Evolutionary conservation across 2,329 filamentous ascomycete genomes (phyloP).

Genomic region (Colletotrichum sp.): DNA sequence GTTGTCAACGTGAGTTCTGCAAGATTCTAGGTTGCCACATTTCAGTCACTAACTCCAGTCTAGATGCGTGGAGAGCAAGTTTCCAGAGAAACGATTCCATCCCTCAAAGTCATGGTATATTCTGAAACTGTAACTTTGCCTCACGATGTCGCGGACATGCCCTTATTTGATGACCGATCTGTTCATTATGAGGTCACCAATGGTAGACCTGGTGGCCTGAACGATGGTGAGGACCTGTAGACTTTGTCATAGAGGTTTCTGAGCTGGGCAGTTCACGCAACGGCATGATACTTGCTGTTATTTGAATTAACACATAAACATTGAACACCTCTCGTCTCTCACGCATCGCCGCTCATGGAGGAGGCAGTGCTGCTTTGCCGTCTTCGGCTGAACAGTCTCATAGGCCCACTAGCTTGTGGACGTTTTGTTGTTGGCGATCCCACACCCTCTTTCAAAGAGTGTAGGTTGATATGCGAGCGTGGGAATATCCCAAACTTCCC

Average conservation of each 20-base stretch:
- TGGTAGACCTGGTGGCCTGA: neutral
- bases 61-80: neutral
- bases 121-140: neutral
- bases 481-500: conserved; percentile 45
- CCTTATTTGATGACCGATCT: neutral
- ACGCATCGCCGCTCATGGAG: neutral
- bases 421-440: neutral
- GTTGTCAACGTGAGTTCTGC: neutral
- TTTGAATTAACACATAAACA: neutral
- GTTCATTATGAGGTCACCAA: neutral
- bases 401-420: neutral
- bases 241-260: neutral
- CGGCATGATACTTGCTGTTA: neutral
- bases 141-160: neutral
- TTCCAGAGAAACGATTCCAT: neutral
- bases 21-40: neutral
- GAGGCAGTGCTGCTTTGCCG: neutral
- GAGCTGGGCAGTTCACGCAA: neutral
- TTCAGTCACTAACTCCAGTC: neutral
- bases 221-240: neutral
- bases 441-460: conserved; percentile 3
- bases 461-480: conserved; percentile 39
- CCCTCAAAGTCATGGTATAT: neutral
- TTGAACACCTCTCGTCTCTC: neutral
- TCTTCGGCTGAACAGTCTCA: conserved; percentile 3